Evolutionary conservation across 2,329 filamentous ascomycete genomes (phyloP), one percentile per base, ranked within the genome.

Genomic region (Colletotrichum sansevieriae): DNA sequence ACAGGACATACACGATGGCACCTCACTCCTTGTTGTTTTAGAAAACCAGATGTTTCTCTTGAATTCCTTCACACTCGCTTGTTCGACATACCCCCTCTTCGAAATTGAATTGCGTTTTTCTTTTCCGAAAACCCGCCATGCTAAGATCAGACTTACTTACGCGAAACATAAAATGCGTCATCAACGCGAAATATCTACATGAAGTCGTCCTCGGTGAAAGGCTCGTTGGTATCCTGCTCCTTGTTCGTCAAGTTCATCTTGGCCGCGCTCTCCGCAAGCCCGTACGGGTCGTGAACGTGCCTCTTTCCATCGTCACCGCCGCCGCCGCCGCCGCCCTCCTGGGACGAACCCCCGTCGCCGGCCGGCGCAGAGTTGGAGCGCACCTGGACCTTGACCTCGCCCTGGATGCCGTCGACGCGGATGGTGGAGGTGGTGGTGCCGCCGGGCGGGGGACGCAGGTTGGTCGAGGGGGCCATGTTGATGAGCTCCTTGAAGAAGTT

Each of bases 401-500:
- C 87, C 13, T 83, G 80, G 10, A 88, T 83, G 54, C 87, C 87
- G 65, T 89, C 86, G 22, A 89, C 81, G 37, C 84, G 79, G 1
- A 89, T 79, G 37, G 80, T 84, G 47, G 82, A 82, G 20, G 81
- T 78, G 1, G 77, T 78, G 7, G 76, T 76, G 9, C 77, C 77
- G 3, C 76, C 77, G 0, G 78, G 75, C 0, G 76, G 74, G n/a
- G 76, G 78, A 35, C 76, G 76, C 47, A 80, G 72, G 44, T 79
- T 80, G 4, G 81, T 81, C 52, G 75, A 73, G 13, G 83, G 82
- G 3, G 79, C 78, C 69, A 82, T 75, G 72, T 79, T 81, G 44
- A 88, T 85, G 7, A 93, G 84, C 58, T 90, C 88, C 63, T 90
- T 85, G 60, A 95, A 88, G 73, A 92, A 91, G 37, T 88, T 85